Evolutionary conservation across 2,329 filamentous ascomycete genomes (phyloP).

Genomic region (Periconia digitata): DNA sequence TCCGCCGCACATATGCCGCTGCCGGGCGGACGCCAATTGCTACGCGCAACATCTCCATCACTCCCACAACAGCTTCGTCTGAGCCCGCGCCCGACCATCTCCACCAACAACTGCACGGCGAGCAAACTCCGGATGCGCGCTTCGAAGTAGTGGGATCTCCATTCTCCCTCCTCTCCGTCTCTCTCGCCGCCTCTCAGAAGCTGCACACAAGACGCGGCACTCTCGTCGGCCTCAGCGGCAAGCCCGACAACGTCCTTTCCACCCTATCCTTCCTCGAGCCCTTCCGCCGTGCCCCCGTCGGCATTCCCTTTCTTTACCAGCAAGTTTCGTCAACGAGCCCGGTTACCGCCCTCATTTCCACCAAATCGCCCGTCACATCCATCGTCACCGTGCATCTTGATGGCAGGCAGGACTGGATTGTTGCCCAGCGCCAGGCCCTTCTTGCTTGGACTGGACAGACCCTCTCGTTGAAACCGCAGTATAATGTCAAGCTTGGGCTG

Average conservation of each 20-base stretch:
- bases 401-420: constrained; percentile 92
- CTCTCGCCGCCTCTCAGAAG: constrained; percentile 87
- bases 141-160: constrained; percentile 93
- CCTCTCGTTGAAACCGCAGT: constrained; percentile 70
- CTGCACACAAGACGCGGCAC: constrained; percentile 92
- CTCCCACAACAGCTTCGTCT: constrained; percentile 46
- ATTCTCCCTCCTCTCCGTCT: constrained; percentile 91
- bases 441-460: constrained; percentile 97
- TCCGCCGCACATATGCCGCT: constrained; percentile 26
- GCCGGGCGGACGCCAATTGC: constrained; percentile 14
- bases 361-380: constrained; percentile 82
- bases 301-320: constrained; percentile 95
- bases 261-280: constrained; percentile 86
- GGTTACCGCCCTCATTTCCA: constrained; percentile 83
- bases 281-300: constrained; percentile 74
- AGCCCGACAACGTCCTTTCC: constrained; percentile 87
- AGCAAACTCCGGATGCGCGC: constrained; percentile 68
- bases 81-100: constrained; percentile 43
- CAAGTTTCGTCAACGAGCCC: constrained; percentile 81
- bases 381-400: constrained; percentile 88
- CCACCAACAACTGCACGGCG: neutral
- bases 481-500: constrained; percentile 73
- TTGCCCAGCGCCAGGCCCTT: constrained; percentile 82
- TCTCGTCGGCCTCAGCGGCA: constrained; percentile 84
- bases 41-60: constrained; percentile 49